phyloP scores from a whole-genome alignment of 306 rosid species.

The Urtica urens region DNA sequence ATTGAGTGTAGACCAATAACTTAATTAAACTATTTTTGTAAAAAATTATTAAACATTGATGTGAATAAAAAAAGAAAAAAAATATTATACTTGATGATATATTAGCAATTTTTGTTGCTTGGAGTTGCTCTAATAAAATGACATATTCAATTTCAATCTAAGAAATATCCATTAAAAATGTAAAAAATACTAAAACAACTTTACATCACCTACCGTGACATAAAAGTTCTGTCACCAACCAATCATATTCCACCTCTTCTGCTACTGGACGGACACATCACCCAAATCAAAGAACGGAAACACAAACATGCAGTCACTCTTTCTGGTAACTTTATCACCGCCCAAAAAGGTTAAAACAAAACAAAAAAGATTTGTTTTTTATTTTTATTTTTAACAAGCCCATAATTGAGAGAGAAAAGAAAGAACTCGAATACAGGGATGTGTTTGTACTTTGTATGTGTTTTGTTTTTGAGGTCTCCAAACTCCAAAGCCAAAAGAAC shows the following conservation, averaged over 20 bases:
- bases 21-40: no score
- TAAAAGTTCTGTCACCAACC: conserved; percentile 22
- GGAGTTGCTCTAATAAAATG: background rate
- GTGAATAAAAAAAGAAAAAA: no score
- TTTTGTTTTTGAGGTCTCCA: conserved; percentile 25
- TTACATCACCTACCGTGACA: conserved; percentile 14
- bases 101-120: no score
- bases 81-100: no score
- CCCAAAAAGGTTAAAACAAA: conserved; percentile 11
- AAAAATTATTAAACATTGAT: no score
- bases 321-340: conserved; percentile 24
- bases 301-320: conserved; percentile 9
- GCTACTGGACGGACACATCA: conserved; percentile 1
- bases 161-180: conserved; percentile 4
- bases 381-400: conserved; percentile 24
- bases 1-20: no score
- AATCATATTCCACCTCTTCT: conserved; percentile 3
- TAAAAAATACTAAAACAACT: conserved; percentile 6
- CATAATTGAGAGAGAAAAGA: conserved; percentile 53
- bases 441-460: conserved; percentile 12
- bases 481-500: conserved; percentile 36
- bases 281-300: conserved; percentile 8
- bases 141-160: conserved; percentile 7
- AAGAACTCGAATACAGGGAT: conserved; percentile 21
- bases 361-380: background rate